Base-by-base conservation (phyloP, 177 flowering plant species). In the Vitis hybrid region DNA sequence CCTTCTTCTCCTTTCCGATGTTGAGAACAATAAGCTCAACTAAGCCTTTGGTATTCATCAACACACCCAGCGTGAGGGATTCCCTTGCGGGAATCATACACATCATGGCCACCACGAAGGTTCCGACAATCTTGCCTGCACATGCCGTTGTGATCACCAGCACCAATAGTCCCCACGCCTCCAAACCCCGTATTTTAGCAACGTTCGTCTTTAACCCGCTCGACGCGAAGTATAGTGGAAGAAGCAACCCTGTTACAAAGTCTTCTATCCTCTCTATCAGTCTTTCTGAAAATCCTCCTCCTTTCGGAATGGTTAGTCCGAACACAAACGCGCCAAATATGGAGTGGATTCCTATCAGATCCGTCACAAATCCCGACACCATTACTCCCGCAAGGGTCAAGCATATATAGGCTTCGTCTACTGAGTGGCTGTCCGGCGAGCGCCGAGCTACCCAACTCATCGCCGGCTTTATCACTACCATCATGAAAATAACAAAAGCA, bases 21-120 rank as follows among this genome's bases (percentile, higher is more conserved):
- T 90, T 88, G 75, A 90, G 88, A 35, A 90, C 93, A 51, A 91
- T 90, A 49, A 90, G 90, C 79, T 90, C 97, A 63, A 91, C 97
- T 65, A 91, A 56, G 1, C 94, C 97, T 71, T 91, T 91, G 10
- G 90, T 88, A 57, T 91, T 91, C 97, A 91, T 90, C 64, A 91
- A 70, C 13, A 91, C 54, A 0, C 97, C 97, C 3, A 91, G 86
- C 17, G 90, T 74, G 2, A 88, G 14, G 11, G 94, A 70, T 35
- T 91, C 96, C 57, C 87, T 74, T 8, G 63, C 73, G 46, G 92
- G 86, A 9, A 91, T 82, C 82, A 27, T 75, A 46, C 74, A 81
- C 78, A 84, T 1, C 74, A 88, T 1, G 11, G 93, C 89, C 68
- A 80, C 90, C 17, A 68, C 63, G 15, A 90, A 84, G 11, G 94